A percentile compares a stretch with the other conserved stretches of the same genome.
Evolutionary conservation across 2,329 filamentous ascomycete genomes (phyloP).

Genomic region (Aureobasidium uvarum): DNA sequence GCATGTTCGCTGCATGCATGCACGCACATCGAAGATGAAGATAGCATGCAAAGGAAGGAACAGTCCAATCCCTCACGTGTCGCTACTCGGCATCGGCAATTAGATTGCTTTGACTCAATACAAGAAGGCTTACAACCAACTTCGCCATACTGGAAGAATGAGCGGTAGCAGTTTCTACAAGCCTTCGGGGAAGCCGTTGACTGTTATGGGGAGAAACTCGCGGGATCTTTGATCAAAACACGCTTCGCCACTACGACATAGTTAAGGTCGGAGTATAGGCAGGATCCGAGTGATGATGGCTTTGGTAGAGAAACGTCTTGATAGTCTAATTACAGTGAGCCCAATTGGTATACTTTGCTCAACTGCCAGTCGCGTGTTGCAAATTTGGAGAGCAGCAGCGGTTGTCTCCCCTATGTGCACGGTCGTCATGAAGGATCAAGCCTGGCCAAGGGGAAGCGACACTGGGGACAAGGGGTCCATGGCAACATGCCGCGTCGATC

Average conservation of each 20-base stretch:
- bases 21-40: slow-evolving; percentile 6
- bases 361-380: slow-evolving; percentile 2
- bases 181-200: slow-evolving; percentile 12
- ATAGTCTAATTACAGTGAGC: slow-evolving; percentile 14
- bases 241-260: neutral
- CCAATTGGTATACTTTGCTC: slow-evolving; percentile 7
- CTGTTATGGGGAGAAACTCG: slow-evolving; percentile 8
- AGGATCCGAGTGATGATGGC: slow-evolving; percentile 1
- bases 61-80: slow-evolving; percentile 7
- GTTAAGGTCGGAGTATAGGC: slow-evolving; percentile 11
- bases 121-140: neutral
- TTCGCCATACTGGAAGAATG: neutral
- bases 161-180: neutral
- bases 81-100: neutral
- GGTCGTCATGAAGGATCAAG: slow-evolving; percentile 22
- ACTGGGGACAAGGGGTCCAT: slow-evolving; percentile 15
- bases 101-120: neutral
- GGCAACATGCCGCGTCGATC: slow-evolving; percentile 20
- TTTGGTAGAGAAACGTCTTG: slow-evolving; percentile 9
- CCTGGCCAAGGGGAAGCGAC: slow-evolving; percentile 18
- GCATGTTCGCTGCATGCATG: slow-evolving; percentile 16
- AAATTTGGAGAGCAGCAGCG: slow-evolving; percentile 8
- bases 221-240: slow-evolving; percentile 6
- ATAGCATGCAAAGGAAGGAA: slow-evolving; percentile 4
- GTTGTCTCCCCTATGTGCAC: slow-evolving; percentile 15